These are phyloP conservation scores for Ophiostoma quercus DNA, from an alignment of 2,329 filamentous ascomycete species.

Conservation along the genomic window DNA sequence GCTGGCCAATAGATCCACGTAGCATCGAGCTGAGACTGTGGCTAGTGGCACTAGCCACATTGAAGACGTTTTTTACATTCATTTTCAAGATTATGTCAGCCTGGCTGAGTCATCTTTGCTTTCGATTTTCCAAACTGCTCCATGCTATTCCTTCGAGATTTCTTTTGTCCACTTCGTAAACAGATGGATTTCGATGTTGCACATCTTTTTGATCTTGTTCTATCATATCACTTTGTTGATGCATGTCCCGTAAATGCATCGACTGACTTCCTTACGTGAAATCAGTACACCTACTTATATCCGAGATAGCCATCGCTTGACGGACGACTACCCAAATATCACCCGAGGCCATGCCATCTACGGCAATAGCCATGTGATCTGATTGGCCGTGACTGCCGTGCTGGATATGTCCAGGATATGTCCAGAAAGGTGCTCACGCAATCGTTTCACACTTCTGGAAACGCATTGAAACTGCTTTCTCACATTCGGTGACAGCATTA, in stretches of 20 bases:
- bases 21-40: background rate
- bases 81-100: background rate
- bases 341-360: background rate
- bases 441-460: background rate
- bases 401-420: background rate
- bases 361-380: background rate
- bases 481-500: background rate
- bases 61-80: background rate
- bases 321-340: background rate
- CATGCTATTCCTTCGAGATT: background rate
- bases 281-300: too few species aligned
- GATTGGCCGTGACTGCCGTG: background rate
- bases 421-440: constrained; percentile 2
- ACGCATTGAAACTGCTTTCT: background rate
- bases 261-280: too few species aligned
- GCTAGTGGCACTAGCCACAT: constrained; percentile 18
- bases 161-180: background rate
- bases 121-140: background rate
- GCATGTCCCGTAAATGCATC: too few species aligned
- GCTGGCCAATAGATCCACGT: constrained; percentile 4
- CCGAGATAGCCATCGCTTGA: background rate
- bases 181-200: background rate
- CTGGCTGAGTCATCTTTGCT: background rate
- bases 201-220: background rate
- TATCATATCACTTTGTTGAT: background rate